A percentile compares a stretch with the other conserved stretches of the same genome.
Conservation (phyloP, 257 asterid species). For the Solanum bulbocastanum region DNA sequence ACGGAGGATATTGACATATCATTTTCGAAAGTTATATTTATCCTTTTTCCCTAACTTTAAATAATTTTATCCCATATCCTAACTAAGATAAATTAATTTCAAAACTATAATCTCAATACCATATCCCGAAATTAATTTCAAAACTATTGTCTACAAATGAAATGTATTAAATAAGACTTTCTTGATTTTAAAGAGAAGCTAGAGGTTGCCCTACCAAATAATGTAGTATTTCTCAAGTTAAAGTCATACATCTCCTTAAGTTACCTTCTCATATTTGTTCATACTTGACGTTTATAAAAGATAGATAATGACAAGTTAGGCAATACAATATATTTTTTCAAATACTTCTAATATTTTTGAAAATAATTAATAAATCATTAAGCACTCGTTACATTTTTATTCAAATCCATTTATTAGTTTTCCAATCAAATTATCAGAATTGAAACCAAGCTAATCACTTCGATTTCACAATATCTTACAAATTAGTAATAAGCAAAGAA, state of each 20-base stretch:
- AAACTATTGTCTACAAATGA: not conserved
- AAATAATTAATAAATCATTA: not conserved
- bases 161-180: not conserved
- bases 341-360: not conserved
- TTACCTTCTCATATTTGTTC: not conserved
- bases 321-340: not conserved
- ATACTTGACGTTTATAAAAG: not conserved
- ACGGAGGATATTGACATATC: too few species aligned
- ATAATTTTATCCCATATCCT: not conserved
- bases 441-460: not conserved
- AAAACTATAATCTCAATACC: too few species aligned
- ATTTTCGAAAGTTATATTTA: too few species aligned
- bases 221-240: not conserved
- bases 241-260: not conserved
- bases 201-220: not conserved
- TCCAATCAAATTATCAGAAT: not conserved
- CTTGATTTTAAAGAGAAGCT: not conserved
- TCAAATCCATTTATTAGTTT: not conserved
- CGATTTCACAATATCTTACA: not conserved
- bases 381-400: not conserved
- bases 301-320: not conserved
- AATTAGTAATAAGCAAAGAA: not conserved
- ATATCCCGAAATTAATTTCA: too few species aligned
- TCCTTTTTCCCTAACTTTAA: not conserved
- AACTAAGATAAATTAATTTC: not conserved